Evolutionary conservation across 257 asterid genomes (phyloP).

Genomic region (Nicotiana knightiana): DNA sequence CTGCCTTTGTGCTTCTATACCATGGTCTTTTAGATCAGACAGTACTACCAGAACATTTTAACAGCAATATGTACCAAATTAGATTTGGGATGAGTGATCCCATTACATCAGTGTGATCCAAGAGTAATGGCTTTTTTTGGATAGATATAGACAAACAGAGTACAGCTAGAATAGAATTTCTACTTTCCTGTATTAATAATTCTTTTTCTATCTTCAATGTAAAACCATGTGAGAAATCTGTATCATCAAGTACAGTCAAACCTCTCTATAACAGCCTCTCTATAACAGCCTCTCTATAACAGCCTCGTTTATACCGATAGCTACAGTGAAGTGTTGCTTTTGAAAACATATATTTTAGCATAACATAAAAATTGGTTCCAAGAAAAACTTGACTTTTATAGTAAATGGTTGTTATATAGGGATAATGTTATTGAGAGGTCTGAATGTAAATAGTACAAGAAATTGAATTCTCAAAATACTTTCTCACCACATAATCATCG

Average conservation of each 20-base stretch:
- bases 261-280: too few relatives aligned
- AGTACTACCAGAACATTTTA: background rate
- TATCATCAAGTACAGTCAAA: background rate
- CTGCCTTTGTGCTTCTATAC: background rate
- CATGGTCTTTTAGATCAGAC: background rate
- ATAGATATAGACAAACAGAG: background rate
- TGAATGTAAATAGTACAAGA: background rate
- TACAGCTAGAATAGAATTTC: background rate
- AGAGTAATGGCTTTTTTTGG: background rate
- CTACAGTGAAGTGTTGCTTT: too few relatives aligned
- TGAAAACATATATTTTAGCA: too few relatives aligned
- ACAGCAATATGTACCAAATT: background rate
- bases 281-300: too few relatives aligned
- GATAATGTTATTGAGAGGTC: too few relatives aligned
- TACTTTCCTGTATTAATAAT: background rate
- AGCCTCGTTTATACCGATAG: too few relatives aligned
- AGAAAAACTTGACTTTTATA: too few relatives aligned
- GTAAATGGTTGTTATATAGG: too few relatives aligned
- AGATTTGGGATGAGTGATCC: background rate
- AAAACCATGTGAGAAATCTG: background rate
- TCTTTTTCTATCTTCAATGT: background rate
- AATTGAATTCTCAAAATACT: conserved; percentile 1
- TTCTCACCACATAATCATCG: conserved; percentile 96
- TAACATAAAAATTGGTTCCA: too few relatives aligned
- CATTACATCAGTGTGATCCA: background rate